Evolutionary conservation across 805 yeast species (phyloP).

Genomic region (Lachancea thermotolerans): DNA sequence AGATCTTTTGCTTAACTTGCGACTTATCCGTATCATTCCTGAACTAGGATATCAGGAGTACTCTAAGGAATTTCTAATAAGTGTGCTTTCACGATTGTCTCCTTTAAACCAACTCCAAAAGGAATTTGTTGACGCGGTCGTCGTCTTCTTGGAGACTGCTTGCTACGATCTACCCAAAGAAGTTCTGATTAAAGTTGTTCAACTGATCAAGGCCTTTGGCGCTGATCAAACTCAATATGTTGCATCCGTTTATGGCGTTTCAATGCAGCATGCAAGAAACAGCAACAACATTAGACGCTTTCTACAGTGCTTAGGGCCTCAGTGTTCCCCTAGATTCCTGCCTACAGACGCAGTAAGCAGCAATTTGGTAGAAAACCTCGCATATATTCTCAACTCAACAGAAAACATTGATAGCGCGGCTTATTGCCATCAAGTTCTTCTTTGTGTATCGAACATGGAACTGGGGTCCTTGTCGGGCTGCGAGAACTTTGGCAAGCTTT

Average conservation of each 20-base stretch:
- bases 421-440: conserved; percentile 1
- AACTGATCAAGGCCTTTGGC: neutral
- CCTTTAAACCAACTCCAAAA: neutral
- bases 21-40: neutral
- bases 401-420: neutral
- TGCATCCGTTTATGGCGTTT: neutral
- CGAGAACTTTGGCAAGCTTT: conserved; percentile 3
- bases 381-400: conserved; percentile 10
- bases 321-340: neutral
- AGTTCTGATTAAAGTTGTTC: neutral
- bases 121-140: neutral
- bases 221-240: neutral
- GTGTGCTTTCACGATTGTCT: neutral
- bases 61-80: neutral
- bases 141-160: neutral
- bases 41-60: neutral
- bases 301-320: neutral
- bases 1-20: neutral
- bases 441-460: neutral
- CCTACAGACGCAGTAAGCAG: neutral
- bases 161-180: neutral
- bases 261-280: neutral
- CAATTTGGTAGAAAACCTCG: conserved; percentile 13
- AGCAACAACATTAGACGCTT: neutral
- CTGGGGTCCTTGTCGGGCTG: neutral